Conservation (phyloP, 1,284 basidiomycete genomes). For the Volvariella surrecta region DNA sequence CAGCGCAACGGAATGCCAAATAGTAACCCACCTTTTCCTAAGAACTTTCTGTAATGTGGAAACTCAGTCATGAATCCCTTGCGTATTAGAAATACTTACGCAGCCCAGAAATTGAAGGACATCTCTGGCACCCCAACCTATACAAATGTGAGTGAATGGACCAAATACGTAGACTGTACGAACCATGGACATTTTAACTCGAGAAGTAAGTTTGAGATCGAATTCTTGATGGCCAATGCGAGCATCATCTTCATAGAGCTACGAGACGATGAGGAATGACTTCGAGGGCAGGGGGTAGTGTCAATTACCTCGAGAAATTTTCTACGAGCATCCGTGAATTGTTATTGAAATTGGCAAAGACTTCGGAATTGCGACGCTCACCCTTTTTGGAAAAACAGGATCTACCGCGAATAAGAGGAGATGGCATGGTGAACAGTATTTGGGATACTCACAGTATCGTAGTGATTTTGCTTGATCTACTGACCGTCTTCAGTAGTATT, state of each 20-base stretch:
- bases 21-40: slow-evolving; percentile 53
- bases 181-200: slow-evolving; percentile 99
- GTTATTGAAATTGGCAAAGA: too few species aligned
- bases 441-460: slow-evolving; percentile 58
- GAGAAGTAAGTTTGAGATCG: slow-evolving; percentile 83
- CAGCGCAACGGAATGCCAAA: neutral
- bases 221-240: slow-evolving; percentile 87
- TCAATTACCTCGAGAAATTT: slow-evolving; percentile 57
- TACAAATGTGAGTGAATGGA: neutral
- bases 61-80: neutral
- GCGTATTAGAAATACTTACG: slow-evolving; percentile 37
- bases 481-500: slow-evolving; percentile 2
- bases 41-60: slow-evolving; percentile 57
- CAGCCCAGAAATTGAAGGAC: slow-evolving; percentile 90
- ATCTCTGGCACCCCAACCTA: slow-evolving; percentile 95
- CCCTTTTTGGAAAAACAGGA: slow-evolving; percentile 98
- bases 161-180: slow-evolving; percentile 10
- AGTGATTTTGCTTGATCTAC: slow-evolving; percentile 90
- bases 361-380: slow-evolving; percentile 23
- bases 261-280: slow-evolving; percentile 18
- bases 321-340: slow-evolving; percentile 21
- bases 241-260: slow-evolving; percentile 96
- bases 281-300: slow-evolving; percentile 9
- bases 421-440: neutral
- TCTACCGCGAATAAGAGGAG: slow-evolving; percentile 27